Conservation (phyloP, 495 filamentous ascomycete species). For the Elasticomyces elasticus region DNA sequence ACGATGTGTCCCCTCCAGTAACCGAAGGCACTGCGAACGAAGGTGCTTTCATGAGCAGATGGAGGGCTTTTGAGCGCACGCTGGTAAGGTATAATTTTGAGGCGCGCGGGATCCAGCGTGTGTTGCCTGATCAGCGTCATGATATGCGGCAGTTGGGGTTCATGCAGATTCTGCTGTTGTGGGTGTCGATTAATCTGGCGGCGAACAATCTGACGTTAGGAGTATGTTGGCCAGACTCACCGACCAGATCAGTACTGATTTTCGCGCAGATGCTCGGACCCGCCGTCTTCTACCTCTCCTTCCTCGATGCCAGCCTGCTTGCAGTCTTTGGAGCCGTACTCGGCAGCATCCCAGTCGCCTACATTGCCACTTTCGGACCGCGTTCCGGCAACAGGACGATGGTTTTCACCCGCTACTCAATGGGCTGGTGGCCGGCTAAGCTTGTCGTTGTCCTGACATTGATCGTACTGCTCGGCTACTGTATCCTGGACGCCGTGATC, state of each 20-base stretch:
- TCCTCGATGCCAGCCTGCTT: slow-evolving; percentile 55
- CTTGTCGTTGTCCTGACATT: slow-evolving; percentile 62
- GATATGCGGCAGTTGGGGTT: slow-evolving; percentile 50
- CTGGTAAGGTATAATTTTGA: slow-evolving; percentile 44
- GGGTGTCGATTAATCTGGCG: slow-evolving; percentile 67
- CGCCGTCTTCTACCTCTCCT: slow-evolving; percentile 56
- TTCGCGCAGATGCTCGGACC: slow-evolving; percentile 36
- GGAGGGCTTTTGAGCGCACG: slow-evolving; percentile 25
- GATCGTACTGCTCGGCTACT: slow-evolving; percentile 62
- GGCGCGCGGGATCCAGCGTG: slow-evolving; percentile 57
- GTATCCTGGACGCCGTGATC: slow-evolving; percentile 59
- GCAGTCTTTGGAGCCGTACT: slow-evolving; percentile 50
- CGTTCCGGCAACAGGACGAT: slow-evolving; percentile 60
- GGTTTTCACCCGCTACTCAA: slow-evolving; percentile 61
- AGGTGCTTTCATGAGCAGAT: background rate
- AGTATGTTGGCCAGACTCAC: background rate
- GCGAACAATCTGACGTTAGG: slow-evolving; percentile 68
- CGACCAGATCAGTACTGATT: background rate
- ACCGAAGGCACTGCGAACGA: slow-evolving; percentile 3
- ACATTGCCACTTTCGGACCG: slow-evolving; percentile 66
- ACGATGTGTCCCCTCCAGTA: slow-evolving; percentile 2
- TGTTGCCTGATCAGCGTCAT: slow-evolving; percentile 51
- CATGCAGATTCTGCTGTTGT: slow-evolving; percentile 55
- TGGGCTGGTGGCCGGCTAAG: slow-evolving; percentile 76
- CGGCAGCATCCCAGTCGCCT: slow-evolving; percentile 51